Conservation (phyloP, 1,284 basidiomycete species). For the Pyrrhoderma lamaoense region DNA sequence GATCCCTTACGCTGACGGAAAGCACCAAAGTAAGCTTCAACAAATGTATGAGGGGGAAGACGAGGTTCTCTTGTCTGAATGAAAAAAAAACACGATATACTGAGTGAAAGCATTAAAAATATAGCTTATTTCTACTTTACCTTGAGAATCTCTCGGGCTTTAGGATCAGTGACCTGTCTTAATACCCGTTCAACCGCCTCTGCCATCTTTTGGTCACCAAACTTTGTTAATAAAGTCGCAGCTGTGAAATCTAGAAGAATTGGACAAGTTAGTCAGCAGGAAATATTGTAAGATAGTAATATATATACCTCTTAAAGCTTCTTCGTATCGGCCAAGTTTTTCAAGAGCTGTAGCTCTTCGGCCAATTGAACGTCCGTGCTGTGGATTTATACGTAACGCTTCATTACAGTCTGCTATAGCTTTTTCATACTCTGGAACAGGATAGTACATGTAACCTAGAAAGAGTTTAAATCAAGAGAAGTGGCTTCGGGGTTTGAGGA, state of each 20-base stretch:
- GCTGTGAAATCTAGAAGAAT: conserved; percentile 80
- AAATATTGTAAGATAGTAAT: not conserved
- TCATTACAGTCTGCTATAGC: conserved; percentile 90
- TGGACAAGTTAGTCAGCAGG: not conserved
- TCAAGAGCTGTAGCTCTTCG: conserved; percentile 86
- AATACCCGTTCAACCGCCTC: conserved; percentile 87
- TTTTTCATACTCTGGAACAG: conserved; percentile 74
- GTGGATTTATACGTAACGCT: conserved; percentile 79
- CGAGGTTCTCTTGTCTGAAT: conserved; percentile 22
- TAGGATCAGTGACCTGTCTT: conserved; percentile 72
- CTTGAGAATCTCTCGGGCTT: conserved; percentile 66
- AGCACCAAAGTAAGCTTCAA: conserved; percentile 84
- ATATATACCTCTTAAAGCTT: conserved; percentile 66
- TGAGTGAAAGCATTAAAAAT: conserved; percentile 18
- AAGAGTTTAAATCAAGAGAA: not conserved
- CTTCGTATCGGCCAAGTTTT: conserved; percentile 66
- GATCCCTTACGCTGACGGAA: conserved; percentile 75
- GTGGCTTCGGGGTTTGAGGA: conserved; percentile 14
- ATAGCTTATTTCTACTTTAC: no score
- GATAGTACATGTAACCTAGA: conserved; percentile 86
- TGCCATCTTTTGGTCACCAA: conserved; percentile 78
- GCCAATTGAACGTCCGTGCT: conserved; percentile 95
- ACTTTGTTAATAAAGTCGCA: conserved; percentile 89
- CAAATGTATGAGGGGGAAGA: conserved; percentile 51
- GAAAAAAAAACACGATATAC: not conserved